phyloP scores from a whole-genome alignment of 345 rosid genomes.

The Camelina sativa region DNA sequence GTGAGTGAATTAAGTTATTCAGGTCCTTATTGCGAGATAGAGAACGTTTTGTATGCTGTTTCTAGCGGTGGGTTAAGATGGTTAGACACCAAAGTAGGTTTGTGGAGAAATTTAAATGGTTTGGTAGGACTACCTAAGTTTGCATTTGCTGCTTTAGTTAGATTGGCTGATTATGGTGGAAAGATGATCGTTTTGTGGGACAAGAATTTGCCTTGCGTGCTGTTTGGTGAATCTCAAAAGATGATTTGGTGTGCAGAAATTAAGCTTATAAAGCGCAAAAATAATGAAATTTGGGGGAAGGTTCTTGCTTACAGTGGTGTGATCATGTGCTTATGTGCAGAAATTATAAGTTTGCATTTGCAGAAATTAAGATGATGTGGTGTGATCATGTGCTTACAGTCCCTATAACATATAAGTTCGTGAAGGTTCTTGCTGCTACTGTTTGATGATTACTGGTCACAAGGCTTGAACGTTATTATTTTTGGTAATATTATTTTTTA shows the following conservation, averaged over 20 bases:
- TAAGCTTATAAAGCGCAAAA: not conserved
- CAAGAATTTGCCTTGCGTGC: not conserved
- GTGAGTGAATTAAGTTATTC: not conserved
- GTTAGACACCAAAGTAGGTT: not conserved
- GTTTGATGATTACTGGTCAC: not conserved
- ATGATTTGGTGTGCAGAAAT: not conserved
- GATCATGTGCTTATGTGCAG: too few species aligned
- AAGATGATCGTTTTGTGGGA: not conserved
- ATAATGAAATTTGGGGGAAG: not conserved
- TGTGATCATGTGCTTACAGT: not conserved
- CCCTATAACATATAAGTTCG: not conserved
- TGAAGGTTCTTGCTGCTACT: not conserved
- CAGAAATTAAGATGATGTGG: too few species aligned
- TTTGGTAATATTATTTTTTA: too few species aligned
- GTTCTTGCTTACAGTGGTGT: too few species aligned
- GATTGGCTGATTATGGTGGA: not conserved
- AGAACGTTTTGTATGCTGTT: not conserved
- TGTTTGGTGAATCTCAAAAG: not conserved
- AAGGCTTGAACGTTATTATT: too few species aligned
- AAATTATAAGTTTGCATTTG: too few species aligned
- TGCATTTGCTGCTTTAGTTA: too few species aligned
- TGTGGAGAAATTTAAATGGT: not conserved
- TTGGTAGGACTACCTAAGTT: not conserved
- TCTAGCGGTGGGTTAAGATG: not conserved
- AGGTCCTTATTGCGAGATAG: not conserved